Conservation (phyloP, 768 basidiomycete species). For the Mycena leptocephala region DNA sequence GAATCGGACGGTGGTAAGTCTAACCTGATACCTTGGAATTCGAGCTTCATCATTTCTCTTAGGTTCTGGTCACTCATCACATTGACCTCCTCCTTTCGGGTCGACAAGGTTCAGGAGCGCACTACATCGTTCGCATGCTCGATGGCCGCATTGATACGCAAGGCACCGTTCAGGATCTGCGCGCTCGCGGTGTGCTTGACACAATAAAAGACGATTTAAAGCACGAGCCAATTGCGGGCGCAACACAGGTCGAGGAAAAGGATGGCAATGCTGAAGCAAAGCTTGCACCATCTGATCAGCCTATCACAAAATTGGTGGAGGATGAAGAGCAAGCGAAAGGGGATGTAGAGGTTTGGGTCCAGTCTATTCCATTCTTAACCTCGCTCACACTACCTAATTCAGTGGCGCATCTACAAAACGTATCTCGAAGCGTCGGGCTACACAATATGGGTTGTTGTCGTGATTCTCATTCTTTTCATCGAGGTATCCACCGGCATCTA, state of each 20-base stretch:
- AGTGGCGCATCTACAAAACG: slow-evolving; percentile 38
- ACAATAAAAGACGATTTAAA: slow-evolving; percentile 66
- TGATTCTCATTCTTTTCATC: slow-evolving; percentile 60
- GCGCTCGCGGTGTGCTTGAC: slow-evolving; percentile 74
- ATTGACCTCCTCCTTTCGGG: slow-evolving; percentile 88
- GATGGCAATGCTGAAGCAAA: slow-evolving; percentile 52
- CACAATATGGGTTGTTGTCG: slow-evolving; percentile 74
- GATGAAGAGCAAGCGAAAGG: slow-evolving; percentile 75
- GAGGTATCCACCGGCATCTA: slow-evolving; percentile 62
- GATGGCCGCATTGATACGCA: slow-evolving; percentile 87
- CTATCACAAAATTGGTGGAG: slow-evolving; percentile 58
- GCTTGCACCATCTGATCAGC: slow-evolving; percentile 72
- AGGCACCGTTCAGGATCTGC: slow-evolving; percentile 78
- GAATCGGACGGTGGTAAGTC: slow-evolving; percentile 72
- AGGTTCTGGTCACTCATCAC: slow-evolving; percentile 82
- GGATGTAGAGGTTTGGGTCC: background rate
- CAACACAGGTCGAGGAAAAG: background rate
- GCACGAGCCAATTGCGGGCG: slow-evolving; percentile 56
- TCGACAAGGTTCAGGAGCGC: slow-evolving; percentile 46
- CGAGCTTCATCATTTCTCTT: background rate
- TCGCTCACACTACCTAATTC: background rate
- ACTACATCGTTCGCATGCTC: slow-evolving; percentile 84
- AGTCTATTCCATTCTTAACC: background rate
- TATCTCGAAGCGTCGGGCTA: slow-evolving; percentile 87
- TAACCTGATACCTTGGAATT: too few species aligned